Percentiles rank a stretch among this genome's conserved stretches.
Evolutionary conservation across 2,329 filamentous ascomycete species (phyloP).

Genomic region (Diaporthe aspalathi): DNA sequence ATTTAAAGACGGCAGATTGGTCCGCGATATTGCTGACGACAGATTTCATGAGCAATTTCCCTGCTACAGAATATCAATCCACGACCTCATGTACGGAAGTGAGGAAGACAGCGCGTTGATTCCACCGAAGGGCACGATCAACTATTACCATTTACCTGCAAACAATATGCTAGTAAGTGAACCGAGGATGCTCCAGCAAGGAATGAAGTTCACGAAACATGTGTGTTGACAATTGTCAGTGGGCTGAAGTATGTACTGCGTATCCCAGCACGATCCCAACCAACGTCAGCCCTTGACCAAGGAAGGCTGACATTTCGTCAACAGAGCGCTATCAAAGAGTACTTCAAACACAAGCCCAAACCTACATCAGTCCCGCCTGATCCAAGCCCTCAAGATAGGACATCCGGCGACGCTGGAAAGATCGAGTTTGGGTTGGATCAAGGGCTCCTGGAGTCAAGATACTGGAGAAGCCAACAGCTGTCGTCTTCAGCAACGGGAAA

Average conservation of each 20-base stretch:
- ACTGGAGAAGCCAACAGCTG: slow-evolving; percentile 36
- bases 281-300: too few species aligned
- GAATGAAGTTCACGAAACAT: background rate
- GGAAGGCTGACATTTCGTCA: background rate
- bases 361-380: background rate
- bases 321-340: slow-evolving; percentile 33
- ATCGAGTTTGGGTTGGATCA: background rate
- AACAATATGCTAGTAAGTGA: slow-evolving; percentile 43
- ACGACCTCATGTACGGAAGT: slow-evolving; percentile 17
- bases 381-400: background rate
- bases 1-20: slow-evolving; percentile 31
- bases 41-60: slow-evolving; percentile 37
- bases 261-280: background rate
- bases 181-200: background rate
- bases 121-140: slow-evolving; percentile 29
- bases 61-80: slow-evolving; percentile 33
- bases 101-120: slow-evolving; percentile 15
- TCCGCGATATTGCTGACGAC: slow-evolving; percentile 19
- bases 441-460: slow-evolving; percentile 11
- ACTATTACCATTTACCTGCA: slow-evolving; percentile 42
- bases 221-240: slow-evolving; percentile 15
- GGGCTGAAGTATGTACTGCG: slow-evolving; percentile 36
- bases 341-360: slow-evolving; percentile 9
- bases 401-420: background rate
- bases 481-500: slow-evolving; percentile 35